A percentile compares a stretch with the other conserved stretches of the same genome.
Conservation (phyloP, 495 filamentous ascomycete genomes). For the Lasiosphaeris hirsuta region DNA sequence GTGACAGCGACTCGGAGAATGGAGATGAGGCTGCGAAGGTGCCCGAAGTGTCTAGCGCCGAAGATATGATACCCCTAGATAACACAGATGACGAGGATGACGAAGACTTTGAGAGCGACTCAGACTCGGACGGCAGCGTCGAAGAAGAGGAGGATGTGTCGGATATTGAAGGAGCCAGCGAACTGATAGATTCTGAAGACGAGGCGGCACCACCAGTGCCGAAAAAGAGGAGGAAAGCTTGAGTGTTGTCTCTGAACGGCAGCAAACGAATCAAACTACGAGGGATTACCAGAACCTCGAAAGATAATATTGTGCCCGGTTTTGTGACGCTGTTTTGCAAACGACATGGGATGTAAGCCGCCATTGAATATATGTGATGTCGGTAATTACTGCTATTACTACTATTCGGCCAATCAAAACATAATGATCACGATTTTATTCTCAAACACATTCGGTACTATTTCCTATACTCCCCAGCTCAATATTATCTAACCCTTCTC, state of each 20-base stretch:
- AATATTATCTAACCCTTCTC: too few relatives aligned
- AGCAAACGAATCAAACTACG: slow-evolving; percentile 1
- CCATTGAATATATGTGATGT: too few relatives aligned
- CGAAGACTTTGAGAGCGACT: slow-evolving; percentile 29
- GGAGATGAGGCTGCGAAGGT: slow-evolving; percentile 36
- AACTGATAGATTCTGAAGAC: slow-evolving; percentile 22
- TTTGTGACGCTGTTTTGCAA: too few relatives aligned
- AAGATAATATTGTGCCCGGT: too few relatives aligned
- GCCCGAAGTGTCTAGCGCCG: slow-evolving; percentile 33
- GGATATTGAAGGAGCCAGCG: slow-evolving; percentile 24
- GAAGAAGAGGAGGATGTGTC: slow-evolving; percentile 34
- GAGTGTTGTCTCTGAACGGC: not conserved
- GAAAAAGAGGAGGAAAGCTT: slow-evolving; percentile 26
- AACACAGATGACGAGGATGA: slow-evolving; percentile 49
- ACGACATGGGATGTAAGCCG: too few relatives aligned
- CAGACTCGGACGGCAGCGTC: slow-evolving; percentile 25
- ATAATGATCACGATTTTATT: too few relatives aligned
- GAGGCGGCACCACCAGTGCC: slow-evolving; percentile 21
- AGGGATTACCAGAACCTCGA: too few relatives aligned
- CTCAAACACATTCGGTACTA: too few relatives aligned
- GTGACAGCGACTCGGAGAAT: slow-evolving; percentile 43
- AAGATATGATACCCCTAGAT: slow-evolving; percentile 53
- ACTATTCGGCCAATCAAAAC: too few relatives aligned
- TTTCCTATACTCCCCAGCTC: too few relatives aligned
- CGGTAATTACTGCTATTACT: too few relatives aligned